phyloP scores from a whole-genome alignment of 163 green algal genomes.

The Scenedesmus sp. region DNA sequence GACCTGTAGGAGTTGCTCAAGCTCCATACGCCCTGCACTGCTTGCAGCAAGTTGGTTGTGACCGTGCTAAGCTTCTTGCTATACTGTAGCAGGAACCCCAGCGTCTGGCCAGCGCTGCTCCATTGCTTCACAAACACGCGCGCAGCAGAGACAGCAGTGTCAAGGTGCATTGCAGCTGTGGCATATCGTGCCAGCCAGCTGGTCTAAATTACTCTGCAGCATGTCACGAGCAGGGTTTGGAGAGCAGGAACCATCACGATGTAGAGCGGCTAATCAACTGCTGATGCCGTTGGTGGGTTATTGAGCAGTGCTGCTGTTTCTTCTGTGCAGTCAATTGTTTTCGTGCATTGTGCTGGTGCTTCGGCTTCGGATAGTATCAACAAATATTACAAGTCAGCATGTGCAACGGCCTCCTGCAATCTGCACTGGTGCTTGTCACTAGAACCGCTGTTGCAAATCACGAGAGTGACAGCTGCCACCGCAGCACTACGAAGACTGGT shows the following conservation, averaged over 20 bases:
- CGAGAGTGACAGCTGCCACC: neutral
- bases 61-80: conserved; percentile 5
- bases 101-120: neutral
- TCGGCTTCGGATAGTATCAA: neutral
- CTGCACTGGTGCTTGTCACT: neutral
- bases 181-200: neutral
- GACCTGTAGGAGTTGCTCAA: neutral
- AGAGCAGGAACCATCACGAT: neutral
- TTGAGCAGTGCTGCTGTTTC: neutral
- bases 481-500: neutral
- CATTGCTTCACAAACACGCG: conserved; percentile 17
- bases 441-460: neutral
- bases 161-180: neutral
- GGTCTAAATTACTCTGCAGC: neutral
- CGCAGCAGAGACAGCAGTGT: conserved; percentile 3
- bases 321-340: neutral
- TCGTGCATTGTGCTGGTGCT: neutral
- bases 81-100: conserved; percentile 1
- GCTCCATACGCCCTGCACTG: conserved; percentile 2
- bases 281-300: neutral
- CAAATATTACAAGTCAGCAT: neutral
- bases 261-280: neutral
- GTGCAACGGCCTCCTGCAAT: neutral
- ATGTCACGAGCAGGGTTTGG: neutral
- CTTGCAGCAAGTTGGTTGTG: neutral